Base-by-base conservation (phyloP, 768 basidiomycete genomes). In the Pholiota conissans region DNA sequence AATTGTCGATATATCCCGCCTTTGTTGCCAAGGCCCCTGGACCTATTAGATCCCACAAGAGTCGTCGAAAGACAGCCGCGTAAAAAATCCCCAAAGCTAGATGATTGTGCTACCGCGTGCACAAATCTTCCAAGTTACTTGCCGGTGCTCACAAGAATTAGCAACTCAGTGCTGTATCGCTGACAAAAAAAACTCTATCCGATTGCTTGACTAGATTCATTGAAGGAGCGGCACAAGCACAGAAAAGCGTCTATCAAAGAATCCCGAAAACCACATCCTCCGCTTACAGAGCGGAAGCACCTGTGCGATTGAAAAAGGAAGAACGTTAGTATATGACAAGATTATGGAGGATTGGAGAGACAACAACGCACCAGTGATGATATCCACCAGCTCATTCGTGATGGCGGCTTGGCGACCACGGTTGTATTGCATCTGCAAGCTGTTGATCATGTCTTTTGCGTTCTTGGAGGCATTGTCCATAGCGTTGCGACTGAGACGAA, bases 381-480 rank as follows among this genome's bases (percentile, higher is more conserved):
- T 93, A 73, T 93, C 92, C 62, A 93, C 90, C 68, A 93, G 78
- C 77, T 96, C 93, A 78, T 95, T 96, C 60, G 95, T 98, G 70
- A 98, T 98, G 64, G 94, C 89, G 62, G 95, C 95, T 80, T 98
- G 95, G 71, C 95, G 92, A 81, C 95, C 95, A 84, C 95, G 91
- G 73, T 98, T 98, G 84, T 95, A 98, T 74, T 96, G 84, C 89
- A 97, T 90, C 73, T 90, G 90, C 49, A 98, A 81, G 45, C 79
- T 73, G 59, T 74, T 74, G 69, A 98, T 96, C 95, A 98, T 97
- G 76, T 95, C 95, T 30, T 76, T 78, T 57, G 97, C 97, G 74
- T 99, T 98, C 87, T 99, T 99, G 63, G 95, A 94, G 48, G 96
- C 96, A 70, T 94, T 98, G 85, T 98, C 97, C 97, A 99, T 99